These are phyloP conservation scores for Cicer yamashitae DNA, from an alignment of 306 rosid species.

Conservation along the genomic window DNA sequence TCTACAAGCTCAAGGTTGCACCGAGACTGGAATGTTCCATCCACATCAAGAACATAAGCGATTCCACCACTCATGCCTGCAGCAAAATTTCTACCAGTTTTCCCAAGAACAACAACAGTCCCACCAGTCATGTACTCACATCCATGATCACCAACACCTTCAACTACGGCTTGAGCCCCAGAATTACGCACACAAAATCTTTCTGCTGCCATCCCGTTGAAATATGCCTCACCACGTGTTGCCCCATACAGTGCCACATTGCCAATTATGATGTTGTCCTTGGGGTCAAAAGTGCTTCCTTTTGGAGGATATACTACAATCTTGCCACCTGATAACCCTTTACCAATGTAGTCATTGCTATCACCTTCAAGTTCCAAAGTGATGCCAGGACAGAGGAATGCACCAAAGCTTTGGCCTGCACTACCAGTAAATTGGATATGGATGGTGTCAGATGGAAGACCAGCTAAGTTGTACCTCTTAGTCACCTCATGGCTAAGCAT, in stretches of 20 bases:
- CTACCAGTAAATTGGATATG: conserved; percentile 87
- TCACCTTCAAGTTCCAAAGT: conserved; percentile 98
- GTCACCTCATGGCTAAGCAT: conserved; percentile 99
- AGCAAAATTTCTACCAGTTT: conserved; percentile 96
- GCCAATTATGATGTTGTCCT: conserved; percentile 91
- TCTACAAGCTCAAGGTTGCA: conserved; percentile 95
- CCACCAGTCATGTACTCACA: conserved; percentile 99
- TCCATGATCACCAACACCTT: conserved; percentile 99
- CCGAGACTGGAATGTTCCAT: conserved; percentile 70
- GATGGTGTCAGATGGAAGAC: conserved; percentile 91
- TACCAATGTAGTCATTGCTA: conserved; percentile 94
- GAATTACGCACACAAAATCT: conserved; percentile 98
- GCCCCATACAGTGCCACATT: conserved; percentile 98
- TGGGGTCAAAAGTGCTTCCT: conserved; percentile 84
- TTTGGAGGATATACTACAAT: conserved; percentile 89
- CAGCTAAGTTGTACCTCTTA: conserved; percentile 75
- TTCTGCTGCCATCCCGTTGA: conserved; percentile 99
- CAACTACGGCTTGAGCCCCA: conserved; percentile 95
- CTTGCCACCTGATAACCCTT: conserved; percentile 98
- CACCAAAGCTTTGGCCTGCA: conserved; percentile 99
- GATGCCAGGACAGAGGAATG: conserved; percentile 96
- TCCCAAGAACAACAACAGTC: conserved; percentile 89
- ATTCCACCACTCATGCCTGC: conserved; percentile 99
- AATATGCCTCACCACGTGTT: conserved; percentile 91
- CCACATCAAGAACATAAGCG: conserved; percentile 84